Evolutionary conservation across 805 yeast species (phyloP).

Genomic region (Candida argentea): DNA sequence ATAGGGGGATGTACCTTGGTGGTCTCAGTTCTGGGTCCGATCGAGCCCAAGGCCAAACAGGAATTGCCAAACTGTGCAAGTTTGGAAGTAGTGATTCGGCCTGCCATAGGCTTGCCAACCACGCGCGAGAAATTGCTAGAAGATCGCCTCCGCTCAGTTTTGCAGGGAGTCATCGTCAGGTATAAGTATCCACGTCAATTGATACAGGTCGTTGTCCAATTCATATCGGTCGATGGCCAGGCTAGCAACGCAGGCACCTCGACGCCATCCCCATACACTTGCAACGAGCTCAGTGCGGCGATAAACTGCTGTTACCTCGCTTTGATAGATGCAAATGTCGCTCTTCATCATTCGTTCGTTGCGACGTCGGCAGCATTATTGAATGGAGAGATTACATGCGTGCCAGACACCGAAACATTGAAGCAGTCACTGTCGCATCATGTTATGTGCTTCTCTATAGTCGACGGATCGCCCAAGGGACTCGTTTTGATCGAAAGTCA

Average conservation of each 20-base stretch:
- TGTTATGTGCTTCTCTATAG: constrained; percentile 49
- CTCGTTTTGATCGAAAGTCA: constrained; percentile 62
- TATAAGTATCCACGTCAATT: constrained; percentile 68
- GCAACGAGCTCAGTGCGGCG: constrained; percentile 53
- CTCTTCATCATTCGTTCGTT: constrained; percentile 52
- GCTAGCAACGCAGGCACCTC: no score
- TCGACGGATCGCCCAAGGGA: constrained; percentile 39
- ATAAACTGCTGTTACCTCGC: constrained; percentile 71
- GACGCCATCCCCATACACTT: constrained; percentile 13
- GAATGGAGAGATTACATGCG: constrained; percentile 19
- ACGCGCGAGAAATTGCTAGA: constrained; percentile 72
- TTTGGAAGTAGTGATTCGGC: constrained; percentile 69
- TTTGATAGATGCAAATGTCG: constrained; percentile 69
- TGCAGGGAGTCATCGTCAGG: constrained; percentile 51
- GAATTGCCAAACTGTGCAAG: constrained; percentile 75
- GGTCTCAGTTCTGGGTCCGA: constrained; percentile 82
- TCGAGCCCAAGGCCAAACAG: constrained; percentile 74
- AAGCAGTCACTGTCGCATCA: constrained; percentile 47
- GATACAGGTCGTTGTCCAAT: constrained; percentile 33
- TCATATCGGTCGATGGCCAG: constrained; percentile 21
- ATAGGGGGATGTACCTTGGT: constrained; percentile 48
- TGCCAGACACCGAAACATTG: constrained; percentile 40
- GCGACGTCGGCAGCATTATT: constrained; percentile 39
- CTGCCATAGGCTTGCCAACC: constrained; percentile 64
- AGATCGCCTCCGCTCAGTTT: constrained; percentile 52